phyloP scores from a whole-genome alignment of 257 asterid genomes.

The Nicotiana undulata region DNA sequence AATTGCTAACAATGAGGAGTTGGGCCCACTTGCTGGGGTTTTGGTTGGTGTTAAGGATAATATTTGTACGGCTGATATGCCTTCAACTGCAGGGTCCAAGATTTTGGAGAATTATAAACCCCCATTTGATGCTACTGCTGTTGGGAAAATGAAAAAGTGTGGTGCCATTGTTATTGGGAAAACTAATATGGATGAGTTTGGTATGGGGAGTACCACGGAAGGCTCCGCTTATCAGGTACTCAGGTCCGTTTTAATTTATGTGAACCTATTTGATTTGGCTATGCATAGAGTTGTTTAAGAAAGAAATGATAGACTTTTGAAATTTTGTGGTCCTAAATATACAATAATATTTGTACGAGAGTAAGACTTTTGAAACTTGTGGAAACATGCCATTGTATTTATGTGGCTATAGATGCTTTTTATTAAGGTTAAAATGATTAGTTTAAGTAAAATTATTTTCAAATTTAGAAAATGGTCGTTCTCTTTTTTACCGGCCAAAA shows the following conservation, averaged over 20 bases:
- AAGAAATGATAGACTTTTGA: too few species aligned
- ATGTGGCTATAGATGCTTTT: too few species aligned
- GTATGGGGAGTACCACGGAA: slow-evolving; percentile 98
- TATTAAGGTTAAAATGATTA: too few species aligned
- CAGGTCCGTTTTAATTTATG: too few species aligned
- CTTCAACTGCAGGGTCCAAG: slow-evolving; percentile 89
- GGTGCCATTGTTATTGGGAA: slow-evolving; percentile 88
- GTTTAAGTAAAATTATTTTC: too few species aligned
- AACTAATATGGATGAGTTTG: slow-evolving; percentile 97
- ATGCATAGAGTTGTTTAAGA: too few species aligned
- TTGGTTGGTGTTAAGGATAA: slow-evolving; percentile 86
- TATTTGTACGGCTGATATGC: slow-evolving; percentile 80
- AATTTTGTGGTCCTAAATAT: too few species aligned
- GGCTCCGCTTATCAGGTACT: slow-evolving; percentile 72
- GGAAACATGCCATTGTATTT: slow-evolving; percentile 1
- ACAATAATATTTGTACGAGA: too few species aligned
- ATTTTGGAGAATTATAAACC: slow-evolving; percentile 72
- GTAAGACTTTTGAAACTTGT: too few species aligned
- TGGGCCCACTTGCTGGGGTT: slow-evolving; percentile 86
- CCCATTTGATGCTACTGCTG: slow-evolving; percentile 86
- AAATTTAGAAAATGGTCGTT: too few species aligned
- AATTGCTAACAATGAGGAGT: slow-evolving; percentile 46
- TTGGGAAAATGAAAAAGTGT: slow-evolving; percentile 62
- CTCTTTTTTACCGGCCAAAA: too few species aligned
- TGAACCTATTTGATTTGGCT: too few species aligned